A percentile compares a stretch with the other conserved stretches of the same genome.
These are phyloP conservation scores for Fraxinus latifolia DNA, from an alignment of 305 asterid species.

Conservation along the genomic window DNA sequence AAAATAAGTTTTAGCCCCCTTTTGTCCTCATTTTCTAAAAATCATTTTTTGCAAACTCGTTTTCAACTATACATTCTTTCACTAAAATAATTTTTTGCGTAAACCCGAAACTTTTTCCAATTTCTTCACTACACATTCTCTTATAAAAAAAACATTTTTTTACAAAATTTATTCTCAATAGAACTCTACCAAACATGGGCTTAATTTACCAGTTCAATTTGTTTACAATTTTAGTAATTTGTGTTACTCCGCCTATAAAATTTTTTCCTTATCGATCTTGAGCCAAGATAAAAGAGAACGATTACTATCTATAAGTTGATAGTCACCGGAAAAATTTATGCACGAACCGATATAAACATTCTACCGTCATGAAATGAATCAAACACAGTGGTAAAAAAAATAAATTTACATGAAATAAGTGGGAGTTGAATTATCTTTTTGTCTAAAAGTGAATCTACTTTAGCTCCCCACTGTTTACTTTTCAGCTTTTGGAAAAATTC, in stretches of 20 bases:
- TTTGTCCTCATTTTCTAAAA: not conserved
- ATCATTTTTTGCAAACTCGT: not conserved
- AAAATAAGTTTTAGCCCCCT: not conserved
- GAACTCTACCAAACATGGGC: not conserved
- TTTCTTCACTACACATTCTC: not conserved
- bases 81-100: not conserved
- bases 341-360: not conserved
- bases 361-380: not conserved
- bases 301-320: not conserved
- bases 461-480: not conserved
- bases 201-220: not conserved
- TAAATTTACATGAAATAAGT: not conserved
- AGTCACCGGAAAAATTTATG: not conserved
- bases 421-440: not conserved
- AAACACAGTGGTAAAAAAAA: not conserved
- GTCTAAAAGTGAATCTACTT: not conserved
- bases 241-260: not conserved
- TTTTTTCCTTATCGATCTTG: not conserved
- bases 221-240: too few species aligned
- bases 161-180: not conserved
- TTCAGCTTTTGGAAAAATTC: conserved; percentile 25
- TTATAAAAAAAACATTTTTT: too few species aligned
- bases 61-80: not conserved
- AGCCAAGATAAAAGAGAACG: not conserved
- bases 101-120: not conserved